Evolutionary conservation across 805 yeast species (phyloP).

Genomic region (Clavispora asparagi): DNA sequence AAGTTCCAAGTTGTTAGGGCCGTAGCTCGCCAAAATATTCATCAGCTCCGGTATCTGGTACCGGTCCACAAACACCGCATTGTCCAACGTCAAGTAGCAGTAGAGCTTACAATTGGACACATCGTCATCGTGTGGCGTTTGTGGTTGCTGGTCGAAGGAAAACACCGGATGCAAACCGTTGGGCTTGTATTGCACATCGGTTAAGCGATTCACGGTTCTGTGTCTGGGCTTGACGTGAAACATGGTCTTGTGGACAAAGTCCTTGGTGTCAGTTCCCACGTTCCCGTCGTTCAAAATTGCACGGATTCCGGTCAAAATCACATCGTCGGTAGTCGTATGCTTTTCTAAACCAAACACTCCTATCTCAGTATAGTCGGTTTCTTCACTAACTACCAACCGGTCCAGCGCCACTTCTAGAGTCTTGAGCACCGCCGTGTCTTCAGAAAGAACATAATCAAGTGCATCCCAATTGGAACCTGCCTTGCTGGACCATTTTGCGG

Average conservation of each 20-base stretch:
- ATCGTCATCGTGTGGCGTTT: constrained; percentile 21
- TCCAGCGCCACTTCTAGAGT: neutral
- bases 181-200: constrained; percentile 1
- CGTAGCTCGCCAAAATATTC: constrained; percentile 22
- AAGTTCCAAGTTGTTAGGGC: constrained; percentile 33
- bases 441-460: constrained; percentile 8
- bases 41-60: constrained; percentile 28
- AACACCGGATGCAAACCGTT: constrained; percentile 38
- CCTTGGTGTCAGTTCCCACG: constrained; percentile 6
- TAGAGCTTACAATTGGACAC: constrained; percentile 25
- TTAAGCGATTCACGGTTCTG: constrained; percentile 9
- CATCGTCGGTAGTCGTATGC: constrained; percentile 27
- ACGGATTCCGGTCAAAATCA: constrained; percentile 32
- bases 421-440: constrained; percentile 4
- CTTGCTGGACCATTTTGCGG: neutral
- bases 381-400: constrained; percentile 1
- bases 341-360: constrained; percentile 32
- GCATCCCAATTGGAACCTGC: constrained; percentile 4
- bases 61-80: constrained; percentile 32
- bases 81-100: constrained; percentile 27
- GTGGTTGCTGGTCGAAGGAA: constrained; percentile 4
- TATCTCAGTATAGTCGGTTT: constrained; percentile 21
- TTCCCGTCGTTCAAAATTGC: constrained; percentile 20
- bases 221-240: constrained; percentile 41
- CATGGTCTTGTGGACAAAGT: constrained; percentile 26